Percentiles rank a stretch among this genome's conserved stretches.
These are phyloP conservation scores for Podaxis pistillaris DNA, from an alignment of 768 basidiomycete species.

Conservation along the genomic window DNA sequence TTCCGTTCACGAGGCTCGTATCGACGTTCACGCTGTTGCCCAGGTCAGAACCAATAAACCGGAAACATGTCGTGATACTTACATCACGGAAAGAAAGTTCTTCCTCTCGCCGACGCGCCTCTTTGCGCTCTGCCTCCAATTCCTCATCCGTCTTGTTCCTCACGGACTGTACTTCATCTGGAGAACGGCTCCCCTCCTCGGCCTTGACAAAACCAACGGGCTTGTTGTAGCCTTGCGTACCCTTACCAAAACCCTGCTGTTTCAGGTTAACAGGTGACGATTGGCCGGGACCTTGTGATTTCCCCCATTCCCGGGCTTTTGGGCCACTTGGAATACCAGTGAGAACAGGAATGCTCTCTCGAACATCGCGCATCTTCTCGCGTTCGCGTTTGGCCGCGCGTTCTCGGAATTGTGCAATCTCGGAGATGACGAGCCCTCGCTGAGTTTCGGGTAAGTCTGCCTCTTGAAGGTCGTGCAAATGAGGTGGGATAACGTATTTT, in stretches of 20 bases:
- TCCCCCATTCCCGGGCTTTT: conserved; percentile 79
- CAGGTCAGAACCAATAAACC: conserved; percentile 6
- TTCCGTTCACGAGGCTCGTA: conserved; percentile 88
- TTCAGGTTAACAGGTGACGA: conserved; percentile 28
- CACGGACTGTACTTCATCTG: conserved; percentile 33
- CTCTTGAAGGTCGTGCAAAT: conserved; percentile 94
- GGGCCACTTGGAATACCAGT: conserved; percentile 64
- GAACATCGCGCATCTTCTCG: conserved; percentile 82
- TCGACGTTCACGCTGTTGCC: conserved; percentile 80
- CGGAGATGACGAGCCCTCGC: conserved; percentile 90
- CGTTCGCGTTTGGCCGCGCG: conserved; percentile 88
- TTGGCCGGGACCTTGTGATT: conserved; percentile 41
- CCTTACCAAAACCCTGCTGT: conserved; percentile 58
- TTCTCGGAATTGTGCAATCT: conserved; percentile 96
- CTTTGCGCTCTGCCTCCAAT: conserved; percentile 78
- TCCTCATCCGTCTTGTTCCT: conserved; percentile 81
- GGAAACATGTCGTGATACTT: conserved; percentile 30
- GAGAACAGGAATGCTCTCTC: conserved; percentile 51
- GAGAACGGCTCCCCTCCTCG: conserved; percentile 36
- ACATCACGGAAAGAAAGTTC: conserved; percentile 88
- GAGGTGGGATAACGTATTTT: conserved; percentile 91
- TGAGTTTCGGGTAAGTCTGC: conserved; percentile 94
- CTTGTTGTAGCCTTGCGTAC: conserved; percentile 74
- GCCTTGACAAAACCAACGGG: conserved; percentile 84
- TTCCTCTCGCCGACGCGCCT: conserved; percentile 71